A percentile compares a stretch with the other conserved stretches of the same genome.
Evolutionary conservation across 208 protist species (phyloP).

Genomic region (Herpetomonas muscarum): DNA sequence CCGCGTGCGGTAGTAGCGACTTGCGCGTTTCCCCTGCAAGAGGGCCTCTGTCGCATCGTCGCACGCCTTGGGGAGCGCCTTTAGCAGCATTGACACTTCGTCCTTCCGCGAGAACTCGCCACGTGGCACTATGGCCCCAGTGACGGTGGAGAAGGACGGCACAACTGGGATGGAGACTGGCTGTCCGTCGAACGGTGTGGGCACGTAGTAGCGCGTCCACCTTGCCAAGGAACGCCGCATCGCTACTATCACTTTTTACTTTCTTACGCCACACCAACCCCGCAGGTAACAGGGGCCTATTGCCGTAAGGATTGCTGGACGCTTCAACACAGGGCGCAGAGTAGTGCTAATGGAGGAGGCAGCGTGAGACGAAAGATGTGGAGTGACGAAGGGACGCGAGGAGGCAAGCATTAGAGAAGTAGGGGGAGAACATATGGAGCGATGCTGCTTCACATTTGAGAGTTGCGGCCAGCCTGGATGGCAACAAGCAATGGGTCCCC

Average conservation of each 20-base stretch:
- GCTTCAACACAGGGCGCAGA: too few relatives aligned
- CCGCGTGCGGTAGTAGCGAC: conserved; percentile 65
- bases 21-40: conserved; percentile 40
- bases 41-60: conserved; percentile 43
- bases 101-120: conserved; percentile 26
- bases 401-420: too few relatives aligned
- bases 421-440: too few relatives aligned
- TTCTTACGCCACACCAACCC: background rate
- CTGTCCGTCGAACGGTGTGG: conserved; percentile 68
- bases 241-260: background rate
- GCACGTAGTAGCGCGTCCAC: conserved; percentile 21
- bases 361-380: too few relatives aligned
- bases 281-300: background rate
- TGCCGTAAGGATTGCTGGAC: background rate
- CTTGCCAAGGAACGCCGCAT: background rate
- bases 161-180: conserved; percentile 33
- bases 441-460: too few relatives aligned
- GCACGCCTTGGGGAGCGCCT: conserved; percentile 41
- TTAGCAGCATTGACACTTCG: conserved; percentile 46
- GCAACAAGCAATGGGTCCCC: too few relatives aligned
- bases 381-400: too few relatives aligned
- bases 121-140: conserved; percentile 18
- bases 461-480: too few relatives aligned
- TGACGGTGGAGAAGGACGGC: conserved; percentile 7
- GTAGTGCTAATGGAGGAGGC: too few relatives aligned